Conservation (phyloP, 2,329 filamentous ascomycete species). For the Teratosphaeria epicoccoides region DNA sequence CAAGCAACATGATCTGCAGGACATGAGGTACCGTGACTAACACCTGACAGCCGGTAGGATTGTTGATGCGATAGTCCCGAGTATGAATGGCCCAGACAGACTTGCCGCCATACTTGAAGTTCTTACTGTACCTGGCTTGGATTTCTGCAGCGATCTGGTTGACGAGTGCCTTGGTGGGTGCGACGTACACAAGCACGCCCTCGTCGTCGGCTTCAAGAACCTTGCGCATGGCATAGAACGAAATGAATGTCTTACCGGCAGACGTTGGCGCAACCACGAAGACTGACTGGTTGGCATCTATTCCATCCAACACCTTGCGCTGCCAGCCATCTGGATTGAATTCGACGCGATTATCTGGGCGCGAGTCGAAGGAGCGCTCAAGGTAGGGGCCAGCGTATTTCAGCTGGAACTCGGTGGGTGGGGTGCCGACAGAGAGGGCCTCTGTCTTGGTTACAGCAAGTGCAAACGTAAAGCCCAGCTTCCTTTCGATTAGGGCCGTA, state of each 20-base stretch:
- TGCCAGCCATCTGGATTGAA: slow-evolving; percentile 74
- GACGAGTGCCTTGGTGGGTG: slow-evolving; percentile 70
- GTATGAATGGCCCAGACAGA: slow-evolving; percentile 74
- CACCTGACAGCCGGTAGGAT: slow-evolving; percentile 60
- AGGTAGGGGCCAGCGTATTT: slow-evolving; percentile 61
- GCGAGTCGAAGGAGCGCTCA: slow-evolving; percentile 61
- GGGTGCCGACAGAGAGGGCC: slow-evolving; percentile 23
- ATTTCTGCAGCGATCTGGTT: slow-evolving; percentile 77
- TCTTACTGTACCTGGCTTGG: slow-evolving; percentile 62
- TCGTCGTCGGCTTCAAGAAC: slow-evolving; percentile 58
- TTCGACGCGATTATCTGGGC: slow-evolving; percentile 55
- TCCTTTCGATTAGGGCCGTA: slow-evolving; percentile 14
- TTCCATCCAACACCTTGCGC: slow-evolving; percentile 58
- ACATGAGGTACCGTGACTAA: slow-evolving; percentile 70
- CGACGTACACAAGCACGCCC: slow-evolving; percentile 65
- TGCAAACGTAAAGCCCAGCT: slow-evolving; percentile 36
- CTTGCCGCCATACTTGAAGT: slow-evolving; percentile 47
- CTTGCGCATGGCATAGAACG: slow-evolving; percentile 74
- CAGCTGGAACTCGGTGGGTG: slow-evolving; percentile 54
- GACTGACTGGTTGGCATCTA: slow-evolving; percentile 59
- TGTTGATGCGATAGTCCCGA: slow-evolving; percentile 64
- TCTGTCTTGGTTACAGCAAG: slow-evolving; percentile 20
- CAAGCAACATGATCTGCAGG: slow-evolving; percentile 65
- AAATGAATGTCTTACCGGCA: slow-evolving; percentile 74
- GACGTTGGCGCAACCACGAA: slow-evolving; percentile 70